phyloP scores from a whole-genome alignment of 805 yeast species.

The Kurtzmaniella cleridarum region DNA sequence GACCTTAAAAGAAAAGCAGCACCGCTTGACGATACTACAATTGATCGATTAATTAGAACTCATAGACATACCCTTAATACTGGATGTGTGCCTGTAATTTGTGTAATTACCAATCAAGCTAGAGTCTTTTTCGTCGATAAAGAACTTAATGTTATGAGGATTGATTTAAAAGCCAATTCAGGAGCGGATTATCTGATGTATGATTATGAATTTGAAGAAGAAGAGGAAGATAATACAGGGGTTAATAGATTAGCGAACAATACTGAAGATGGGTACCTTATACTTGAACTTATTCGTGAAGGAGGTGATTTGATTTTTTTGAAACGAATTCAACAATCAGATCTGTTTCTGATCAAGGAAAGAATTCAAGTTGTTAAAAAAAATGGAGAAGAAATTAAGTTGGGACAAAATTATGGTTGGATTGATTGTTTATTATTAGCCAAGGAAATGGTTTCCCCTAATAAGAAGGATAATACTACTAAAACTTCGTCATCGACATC shows the following conservation, averaged over 20 bases:
- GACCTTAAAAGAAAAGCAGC: constrained; percentile 12
- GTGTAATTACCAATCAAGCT: constrained; percentile 36
- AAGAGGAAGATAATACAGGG: constrained; percentile 32
- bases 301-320: constrained; percentile 55
- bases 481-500: constrained; percentile 8
- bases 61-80: constrained; percentile 16
- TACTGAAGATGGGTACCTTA: constrained; percentile 49
- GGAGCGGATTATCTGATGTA: constrained; percentile 64
- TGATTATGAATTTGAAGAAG: constrained; percentile 65
- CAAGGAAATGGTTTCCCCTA: constrained; percentile 41
- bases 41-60: constrained; percentile 26
- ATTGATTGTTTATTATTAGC: constrained; percentile 65
- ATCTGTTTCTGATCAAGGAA: constrained; percentile 18
- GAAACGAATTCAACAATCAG: constrained; percentile 32
- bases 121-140: constrained; percentile 36
- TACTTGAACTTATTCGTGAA: constrained; percentile 53
- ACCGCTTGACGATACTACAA: constrained; percentile 23
- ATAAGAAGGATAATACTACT: constrained; percentile 6
- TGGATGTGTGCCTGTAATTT: constrained; percentile 26
- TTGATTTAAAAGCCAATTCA: constrained; percentile 37
- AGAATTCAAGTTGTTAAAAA: constrained; percentile 26
- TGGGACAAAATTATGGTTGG: constrained; percentile 56
- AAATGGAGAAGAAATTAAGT: constrained; percentile 28
- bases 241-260: neutral
- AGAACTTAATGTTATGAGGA: constrained; percentile 27